These are phyloP conservation scores for Trametes pubescens DNA, from an alignment of 1,284 basidiomycete genomes.

Conservation along the genomic window DNA sequence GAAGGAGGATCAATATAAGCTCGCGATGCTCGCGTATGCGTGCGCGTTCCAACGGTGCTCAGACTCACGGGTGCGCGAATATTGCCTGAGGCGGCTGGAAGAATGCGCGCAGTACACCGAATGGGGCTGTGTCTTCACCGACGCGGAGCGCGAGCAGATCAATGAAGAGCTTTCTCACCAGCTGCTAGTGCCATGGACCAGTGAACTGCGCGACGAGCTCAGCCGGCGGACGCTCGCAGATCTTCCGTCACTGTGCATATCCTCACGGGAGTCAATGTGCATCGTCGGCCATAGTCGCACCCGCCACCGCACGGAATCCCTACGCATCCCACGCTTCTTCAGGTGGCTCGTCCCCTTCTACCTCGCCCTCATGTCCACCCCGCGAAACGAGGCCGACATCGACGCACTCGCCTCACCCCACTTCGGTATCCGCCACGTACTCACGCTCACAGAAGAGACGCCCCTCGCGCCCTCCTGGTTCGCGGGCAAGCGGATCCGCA, in stretches of 20 bases:
- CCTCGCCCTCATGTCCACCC: slow-evolving; percentile 68
- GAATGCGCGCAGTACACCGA: slow-evolving; percentile 56
- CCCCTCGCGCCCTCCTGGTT: slow-evolving; percentile 61
- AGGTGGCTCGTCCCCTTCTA: slow-evolving; percentile 67
- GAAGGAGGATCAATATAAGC: slow-evolving; percentile 47
- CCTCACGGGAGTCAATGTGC: slow-evolving; percentile 51
- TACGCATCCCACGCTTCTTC: slow-evolving; percentile 63
- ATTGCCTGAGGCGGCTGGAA: slow-evolving; percentile 55
- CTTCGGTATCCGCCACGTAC: slow-evolving; percentile 62
- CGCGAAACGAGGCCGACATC: slow-evolving; percentile 59
- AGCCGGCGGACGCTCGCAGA: slow-evolving; percentile 37
- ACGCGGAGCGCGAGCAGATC: slow-evolving; percentile 51
- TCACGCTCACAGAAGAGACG: slow-evolving; percentile 66
- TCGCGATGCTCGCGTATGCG: slow-evolving; percentile 64
- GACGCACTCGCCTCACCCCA: slow-evolving; percentile 51
- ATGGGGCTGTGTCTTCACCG: slow-evolving; percentile 57
- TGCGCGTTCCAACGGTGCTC: slow-evolving; percentile 51
- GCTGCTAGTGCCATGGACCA: slow-evolving; percentile 54
- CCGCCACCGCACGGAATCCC: slow-evolving; percentile 31
- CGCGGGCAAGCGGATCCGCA: slow-evolving; percentile 49
- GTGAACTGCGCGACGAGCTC: slow-evolving; percentile 45
- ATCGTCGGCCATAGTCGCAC: slow-evolving; percentile 39
- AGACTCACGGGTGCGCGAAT: slow-evolving; percentile 48
- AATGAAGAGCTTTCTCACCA: slow-evolving; percentile 41
- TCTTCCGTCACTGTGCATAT: slow-evolving; percentile 50